Conservation (phyloP, 2,329 filamentous ascomycete genomes). For the Fusarium agapanthi region DNA sequence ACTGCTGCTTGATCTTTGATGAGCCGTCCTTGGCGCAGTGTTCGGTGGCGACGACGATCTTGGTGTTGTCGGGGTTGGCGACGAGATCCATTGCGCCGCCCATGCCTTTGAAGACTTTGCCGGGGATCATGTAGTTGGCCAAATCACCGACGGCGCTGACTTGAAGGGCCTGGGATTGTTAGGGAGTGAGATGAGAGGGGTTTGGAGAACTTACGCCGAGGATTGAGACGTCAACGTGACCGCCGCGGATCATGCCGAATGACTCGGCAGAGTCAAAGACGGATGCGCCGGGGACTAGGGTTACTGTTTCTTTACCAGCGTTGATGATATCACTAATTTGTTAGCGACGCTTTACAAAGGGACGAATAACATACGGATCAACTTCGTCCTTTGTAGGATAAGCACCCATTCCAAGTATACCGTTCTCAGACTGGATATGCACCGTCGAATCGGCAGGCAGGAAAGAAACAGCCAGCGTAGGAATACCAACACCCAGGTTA, state of each 20-base stretch:
- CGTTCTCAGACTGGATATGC: slow-evolving; percentile 88
- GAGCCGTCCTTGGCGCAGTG: slow-evolving; percentile 75
- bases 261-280: slow-evolving; percentile 84
- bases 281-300: slow-evolving; percentile 77
- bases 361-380: slow-evolving; percentile 61
- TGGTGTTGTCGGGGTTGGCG: slow-evolving; percentile 74
- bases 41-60: slow-evolving; percentile 76
- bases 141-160: slow-evolving; percentile 81
- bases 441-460: slow-evolving; percentile 74
- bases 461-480: slow-evolving; percentile 83
- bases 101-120: slow-evolving; percentile 89
- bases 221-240: slow-evolving; percentile 85
- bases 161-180: slow-evolving; percentile 67
- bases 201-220: slow-evolving; percentile 62
- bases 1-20: slow-evolving; percentile 72
- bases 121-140: slow-evolving; percentile 91
- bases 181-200: background rate
- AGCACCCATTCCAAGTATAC: slow-evolving; percentile 82
- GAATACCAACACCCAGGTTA: slow-evolving; percentile 86
- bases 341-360: background rate
- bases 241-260: slow-evolving; percentile 87
- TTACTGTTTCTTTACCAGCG: slow-evolving; percentile 88
- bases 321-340: slow-evolving; percentile 75
- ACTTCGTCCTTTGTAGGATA: slow-evolving; percentile 78
- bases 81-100: slow-evolving; percentile 81